Base-by-base conservation (phyloP, 176 grass and related monocot species). In the Eragrostis curvula region DNA sequence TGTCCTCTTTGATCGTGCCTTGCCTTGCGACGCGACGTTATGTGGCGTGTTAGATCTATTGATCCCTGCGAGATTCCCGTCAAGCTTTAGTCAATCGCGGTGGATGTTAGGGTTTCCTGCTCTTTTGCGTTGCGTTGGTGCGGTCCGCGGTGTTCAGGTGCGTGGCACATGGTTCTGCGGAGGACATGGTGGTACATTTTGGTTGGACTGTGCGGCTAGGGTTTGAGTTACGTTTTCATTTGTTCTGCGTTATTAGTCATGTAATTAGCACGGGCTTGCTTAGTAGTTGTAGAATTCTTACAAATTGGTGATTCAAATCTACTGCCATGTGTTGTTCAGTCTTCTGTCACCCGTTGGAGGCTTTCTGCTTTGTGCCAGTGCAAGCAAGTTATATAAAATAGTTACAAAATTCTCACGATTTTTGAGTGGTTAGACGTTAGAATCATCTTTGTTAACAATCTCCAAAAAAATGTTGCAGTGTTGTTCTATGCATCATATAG, bases 191-290 rank as follows among this genome's bases (percentile, higher is more conserved):
- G 40, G 25, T 55, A 0, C 9, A 36, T 0, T 13, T 16, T n/a
- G n/a, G n/a, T n/a, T n/a, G n/a, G n/a, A n/a, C 44, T 42, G 58
- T 27, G 83, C n/a, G 7, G 28, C 9, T 62, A 85, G 65, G 71
- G 16, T 50, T 78, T 40, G 8, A 40, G 73, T 41, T 28, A 27
- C 44, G 8, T 43, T 24, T 62, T 41, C 21, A 20, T 23, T 62
- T 56, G 2, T 29, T 62, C 20, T 15, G 36, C 3, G 17, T 14
- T 45, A 39, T 29, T 65, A 36, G 14, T 47, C 28, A 36, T 29
- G 78, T 12, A 27, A 18, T 69, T 36, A 45, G 11, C n/a, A 12
- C 20, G 9, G 14, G 49, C 8, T 12, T 0, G 32, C 5, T 52
- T 15, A 36, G 32, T 36, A 36, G 32, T 36, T 36, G 4, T 36